A percentile compares a stretch with the other conserved stretches of the same genome.
Conservation (phyloP, 2,329 filamentous ascomycete species). For the Laburnicola sp. region DNA sequence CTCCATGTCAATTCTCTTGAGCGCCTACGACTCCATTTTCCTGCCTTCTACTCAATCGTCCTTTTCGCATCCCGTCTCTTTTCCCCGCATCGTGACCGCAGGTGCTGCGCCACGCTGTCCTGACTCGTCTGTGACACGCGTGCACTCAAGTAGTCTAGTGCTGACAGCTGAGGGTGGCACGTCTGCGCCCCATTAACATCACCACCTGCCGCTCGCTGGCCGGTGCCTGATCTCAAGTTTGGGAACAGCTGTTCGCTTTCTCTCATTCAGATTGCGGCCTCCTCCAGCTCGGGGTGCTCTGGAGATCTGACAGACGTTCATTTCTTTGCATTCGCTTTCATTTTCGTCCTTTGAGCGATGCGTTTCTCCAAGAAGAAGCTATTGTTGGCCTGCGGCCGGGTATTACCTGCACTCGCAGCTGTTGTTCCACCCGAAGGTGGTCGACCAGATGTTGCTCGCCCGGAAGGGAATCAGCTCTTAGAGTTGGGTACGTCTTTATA, state of each 20-base stretch:
- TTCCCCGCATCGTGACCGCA: slow-evolving; percentile 27
- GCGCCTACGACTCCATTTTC: neutral
- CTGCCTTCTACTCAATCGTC: neutral
- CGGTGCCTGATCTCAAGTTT: slow-evolving; percentile 38
- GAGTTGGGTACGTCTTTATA: slow-evolving; percentile 39
- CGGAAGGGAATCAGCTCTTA: slow-evolving; percentile 24
- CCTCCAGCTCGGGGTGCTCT: slow-evolving; percentile 15
- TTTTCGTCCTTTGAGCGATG: slow-evolving; percentile 25
- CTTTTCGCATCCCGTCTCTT: slow-evolving; percentile 19
- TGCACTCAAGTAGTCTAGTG: slow-evolving; percentile 13
- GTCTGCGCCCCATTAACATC: slow-evolving; percentile 21
- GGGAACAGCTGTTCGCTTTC: slow-evolving; percentile 25
- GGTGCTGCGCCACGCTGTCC: slow-evolving; percentile 36
- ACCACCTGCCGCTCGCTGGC: slow-evolving; percentile 20
- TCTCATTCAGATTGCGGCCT: slow-evolving; percentile 12
- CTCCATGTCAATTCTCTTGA: neutral
- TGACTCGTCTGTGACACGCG: slow-evolving; percentile 17
- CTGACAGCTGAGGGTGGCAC: slow-evolving; percentile 16
- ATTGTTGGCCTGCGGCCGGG: slow-evolving; percentile 36
- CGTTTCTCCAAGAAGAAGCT: slow-evolving; percentile 38
- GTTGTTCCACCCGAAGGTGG: slow-evolving; percentile 26
- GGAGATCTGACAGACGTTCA: slow-evolving; percentile 17
- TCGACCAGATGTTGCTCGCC: slow-evolving; percentile 18
- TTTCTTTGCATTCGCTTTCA: slow-evolving; percentile 17
- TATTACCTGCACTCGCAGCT: slow-evolving; percentile 33